These are phyloP conservation scores for Peronospora farinosa DNA, from an alignment of 352 stramenopile genomes.

Conservation along the genomic window DNA sequence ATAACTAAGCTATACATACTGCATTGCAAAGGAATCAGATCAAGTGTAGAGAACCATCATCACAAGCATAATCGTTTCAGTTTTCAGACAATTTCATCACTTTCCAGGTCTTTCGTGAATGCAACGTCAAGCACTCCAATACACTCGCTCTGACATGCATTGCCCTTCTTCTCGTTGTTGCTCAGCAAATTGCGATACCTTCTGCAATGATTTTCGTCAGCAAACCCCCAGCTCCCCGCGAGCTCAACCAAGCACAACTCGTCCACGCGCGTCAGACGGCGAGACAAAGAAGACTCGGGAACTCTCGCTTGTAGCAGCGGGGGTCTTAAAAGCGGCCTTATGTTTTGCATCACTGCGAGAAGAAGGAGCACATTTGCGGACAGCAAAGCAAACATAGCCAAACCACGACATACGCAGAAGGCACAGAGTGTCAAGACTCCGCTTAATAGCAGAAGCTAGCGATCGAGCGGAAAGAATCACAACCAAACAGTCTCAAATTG, in stretches of 20 bases:
- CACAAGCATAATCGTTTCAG: slow-evolving; percentile 12
- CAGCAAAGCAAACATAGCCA: slow-evolving; percentile 2
- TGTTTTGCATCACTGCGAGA: slow-evolving; percentile 34
- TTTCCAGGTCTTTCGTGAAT: slow-evolving; percentile 14
- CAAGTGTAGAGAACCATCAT: slow-evolving; percentile 43
- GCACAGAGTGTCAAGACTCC: slow-evolving; percentile 4
- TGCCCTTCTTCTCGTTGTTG: slow-evolving; percentile 16
- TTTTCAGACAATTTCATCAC: slow-evolving; percentile 28
- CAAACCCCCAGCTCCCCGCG: slow-evolving; percentile 15
- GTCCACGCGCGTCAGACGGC: slow-evolving; percentile 1
- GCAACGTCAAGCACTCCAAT: neutral
- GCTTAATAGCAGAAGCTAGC: slow-evolving; percentile 1
- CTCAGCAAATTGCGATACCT: slow-evolving; percentile 47
- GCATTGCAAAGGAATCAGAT: slow-evolving; percentile 29
- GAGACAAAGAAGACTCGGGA: slow-evolving; percentile 11
- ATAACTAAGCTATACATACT: slow-evolving; percentile 3
- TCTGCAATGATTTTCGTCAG: slow-evolving; percentile 43
- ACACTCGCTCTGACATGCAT: neutral
- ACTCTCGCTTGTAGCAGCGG: slow-evolving; percentile 10
- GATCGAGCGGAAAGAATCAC: slow-evolving; percentile 13
- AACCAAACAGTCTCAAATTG: slow-evolving; percentile 2
- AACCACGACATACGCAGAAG: slow-evolving; percentile 3
- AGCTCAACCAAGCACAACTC: slow-evolving; percentile 25
- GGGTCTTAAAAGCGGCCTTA: slow-evolving; percentile 40
- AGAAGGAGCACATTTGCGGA: slow-evolving; percentile 11